These are phyloP conservation scores for Penicillium glabrum DNA, from an alignment of 2,329 filamentous ascomycete species.

Conservation along the genomic window DNA sequence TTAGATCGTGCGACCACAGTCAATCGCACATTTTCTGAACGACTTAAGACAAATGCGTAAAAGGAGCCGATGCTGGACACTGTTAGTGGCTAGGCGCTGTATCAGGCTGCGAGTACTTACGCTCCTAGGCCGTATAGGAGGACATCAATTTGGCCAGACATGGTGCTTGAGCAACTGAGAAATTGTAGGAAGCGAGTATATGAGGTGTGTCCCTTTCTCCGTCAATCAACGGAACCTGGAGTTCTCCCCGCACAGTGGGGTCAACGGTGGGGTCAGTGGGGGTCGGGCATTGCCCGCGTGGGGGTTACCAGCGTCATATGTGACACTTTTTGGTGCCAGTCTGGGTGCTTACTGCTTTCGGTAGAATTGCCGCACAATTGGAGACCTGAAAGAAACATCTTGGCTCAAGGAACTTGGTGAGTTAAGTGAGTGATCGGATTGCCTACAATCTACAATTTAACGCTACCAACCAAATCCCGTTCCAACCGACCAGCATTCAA, in stretches of 20 bases:
- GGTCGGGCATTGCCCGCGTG: not conserved
- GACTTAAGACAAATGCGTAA: constrained; percentile 56
- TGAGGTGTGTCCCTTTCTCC: not conserved
- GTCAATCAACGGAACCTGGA: not conserved
- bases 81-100: not conserved
- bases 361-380: too few species aligned
- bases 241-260: not conserved
- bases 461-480: constrained; percentile 29
- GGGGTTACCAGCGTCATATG: not conserved
- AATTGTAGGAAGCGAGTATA: not conserved
- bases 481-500: constrained; percentile 34
- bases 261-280: not conserved
- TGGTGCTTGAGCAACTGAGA: constrained; percentile 6
- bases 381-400: too few species aligned
- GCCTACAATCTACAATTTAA: constrained; percentile 24
- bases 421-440: not conserved
- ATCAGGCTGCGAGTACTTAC: constrained; percentile 36
- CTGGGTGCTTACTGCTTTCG: too few species aligned
- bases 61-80: constrained; percentile 55
- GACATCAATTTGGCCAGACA: constrained; percentile 40
- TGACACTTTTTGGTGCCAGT: too few species aligned
- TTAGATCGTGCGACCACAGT: constrained; percentile 49
- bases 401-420: not conserved
- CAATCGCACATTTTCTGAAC: constrained; percentile 40
- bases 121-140: constrained; percentile 57